Evolutionary conservation across 2,329 filamentous ascomycete genomes (phyloP).

Genomic region (Arachnopeziza araneosa): DNA sequence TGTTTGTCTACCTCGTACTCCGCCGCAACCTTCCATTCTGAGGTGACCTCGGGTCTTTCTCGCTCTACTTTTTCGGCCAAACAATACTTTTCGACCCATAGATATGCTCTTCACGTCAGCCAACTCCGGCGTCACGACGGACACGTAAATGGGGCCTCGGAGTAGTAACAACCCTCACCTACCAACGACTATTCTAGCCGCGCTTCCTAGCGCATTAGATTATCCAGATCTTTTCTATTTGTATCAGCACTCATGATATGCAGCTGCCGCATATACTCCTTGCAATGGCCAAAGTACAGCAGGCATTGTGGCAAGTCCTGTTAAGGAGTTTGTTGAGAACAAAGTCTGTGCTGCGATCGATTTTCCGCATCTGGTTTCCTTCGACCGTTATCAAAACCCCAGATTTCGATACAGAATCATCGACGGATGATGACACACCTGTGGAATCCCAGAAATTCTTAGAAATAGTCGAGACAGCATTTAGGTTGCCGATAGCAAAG

Average conservation of each 20-base stretch:
- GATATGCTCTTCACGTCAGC: conserved; percentile 3
- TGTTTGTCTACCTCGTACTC: neutral
- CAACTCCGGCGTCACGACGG: conserved; percentile 3
- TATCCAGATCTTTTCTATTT: conserved; percentile 23
- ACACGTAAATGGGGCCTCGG: conserved; percentile 17
- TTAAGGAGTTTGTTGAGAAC: conserved; percentile 54
- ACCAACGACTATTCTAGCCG: conserved; percentile 17
- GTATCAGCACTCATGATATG: conserved; percentile 32
- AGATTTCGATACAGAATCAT: neutral
- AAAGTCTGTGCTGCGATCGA: conserved; percentile 42
- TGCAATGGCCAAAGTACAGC: conserved; percentile 53
- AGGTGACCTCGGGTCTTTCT: conserved; percentile 9
- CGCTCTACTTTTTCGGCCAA: conserved; percentile 4
- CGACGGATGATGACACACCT: neutral
- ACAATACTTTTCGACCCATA: conserved; percentile 2
- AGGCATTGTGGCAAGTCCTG: conserved; percentile 47
- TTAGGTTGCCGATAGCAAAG: conserved; percentile 44
- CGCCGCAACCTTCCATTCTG: neutral
- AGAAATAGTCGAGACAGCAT: conserved; percentile 46
- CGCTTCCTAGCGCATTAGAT: conserved; percentile 18
- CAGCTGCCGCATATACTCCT: conserved; percentile 42
- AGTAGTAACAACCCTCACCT: conserved; percentile 8
- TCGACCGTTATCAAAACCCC: conserved; percentile 28
- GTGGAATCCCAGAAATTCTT: conserved; percentile 41
- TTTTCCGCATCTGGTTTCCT: conserved; percentile 46